Evolutionary conservation across 129 eudicot species (phyloP).

Genomic region (Helichrysum umbraculigerum): DNA sequence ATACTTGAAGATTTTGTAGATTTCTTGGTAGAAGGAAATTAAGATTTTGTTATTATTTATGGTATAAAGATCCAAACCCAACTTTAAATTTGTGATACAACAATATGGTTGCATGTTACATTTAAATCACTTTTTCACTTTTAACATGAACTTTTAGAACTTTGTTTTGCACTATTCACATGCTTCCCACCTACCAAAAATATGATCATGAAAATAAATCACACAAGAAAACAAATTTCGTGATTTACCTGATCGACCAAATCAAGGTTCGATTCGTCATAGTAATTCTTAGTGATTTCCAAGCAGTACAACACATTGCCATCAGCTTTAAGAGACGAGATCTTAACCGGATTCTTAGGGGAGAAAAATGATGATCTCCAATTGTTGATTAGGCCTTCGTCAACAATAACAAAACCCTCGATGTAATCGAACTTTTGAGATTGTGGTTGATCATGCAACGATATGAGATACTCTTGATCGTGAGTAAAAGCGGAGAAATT

Average conservation of each 20-base stretch:
- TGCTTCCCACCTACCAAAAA: conserved; percentile 37
- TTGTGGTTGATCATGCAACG: conserved; percentile 49
- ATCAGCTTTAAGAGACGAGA: conserved; percentile 60
- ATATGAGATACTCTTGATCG: conserved; percentile 87
- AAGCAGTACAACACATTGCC: conserved; percentile 79
- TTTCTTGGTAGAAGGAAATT: conserved; percentile 33
- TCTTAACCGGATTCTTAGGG: conserved; percentile 74
- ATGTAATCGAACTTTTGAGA: conserved; percentile 72
- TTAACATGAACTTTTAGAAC: conserved; percentile 38
- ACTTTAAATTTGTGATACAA: conserved; percentile 24
- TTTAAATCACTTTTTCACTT: conserved; percentile 32
- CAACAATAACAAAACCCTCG: conserved; percentile 90
- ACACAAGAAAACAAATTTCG: background rate
- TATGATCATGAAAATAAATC: conserved; percentile 18
- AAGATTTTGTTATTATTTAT: conserved; percentile 30
- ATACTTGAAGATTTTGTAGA: conserved; percentile 25
- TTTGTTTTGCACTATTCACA: conserved; percentile 46
- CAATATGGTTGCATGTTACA: conserved; percentile 45
- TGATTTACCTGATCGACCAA: conserved; percentile 61
- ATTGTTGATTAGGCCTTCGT: conserved; percentile 82
- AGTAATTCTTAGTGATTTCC: conserved; percentile 83
- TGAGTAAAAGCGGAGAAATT: conserved; percentile 72
- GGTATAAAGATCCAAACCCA: conserved; percentile 33
- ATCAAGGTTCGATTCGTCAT: conserved; percentile 37
- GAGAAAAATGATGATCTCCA: conserved; percentile 97